Conservation (phyloP, 306 rosid genomes). For the Crotalaria pallida region DNA sequence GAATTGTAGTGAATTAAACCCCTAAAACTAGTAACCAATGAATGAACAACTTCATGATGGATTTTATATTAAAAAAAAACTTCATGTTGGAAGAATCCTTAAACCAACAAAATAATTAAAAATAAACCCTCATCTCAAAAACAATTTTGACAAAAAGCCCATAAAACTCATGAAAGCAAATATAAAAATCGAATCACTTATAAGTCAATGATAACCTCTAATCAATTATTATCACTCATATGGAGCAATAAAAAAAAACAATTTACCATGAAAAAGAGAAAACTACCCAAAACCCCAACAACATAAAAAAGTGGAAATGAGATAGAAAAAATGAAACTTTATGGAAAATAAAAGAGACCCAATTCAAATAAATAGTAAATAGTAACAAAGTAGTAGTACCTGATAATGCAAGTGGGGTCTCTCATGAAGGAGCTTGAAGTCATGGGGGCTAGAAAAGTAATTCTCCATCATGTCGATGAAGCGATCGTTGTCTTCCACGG, state of each 20-base stretch:
- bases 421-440: slow-evolving; percentile 70
- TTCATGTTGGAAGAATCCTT: background rate
- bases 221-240: background rate
- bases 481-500: slow-evolving; percentile 79
- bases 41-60: background rate
- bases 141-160: background rate
- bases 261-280: too few relatives aligned
- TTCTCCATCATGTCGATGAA: slow-evolving; percentile 93
- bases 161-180: background rate
- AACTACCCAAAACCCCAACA: background rate
- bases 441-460: slow-evolving; percentile 56
- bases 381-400: too few relatives aligned
- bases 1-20: background rate
- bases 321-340: background rate
- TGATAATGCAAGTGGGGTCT: slow-evolving; percentile 87
- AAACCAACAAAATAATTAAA: background rate
- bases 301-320: background rate
- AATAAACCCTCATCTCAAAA: background rate
- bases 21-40: background rate
- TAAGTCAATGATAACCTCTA: background rate
- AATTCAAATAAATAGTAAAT: too few relatives aligned
- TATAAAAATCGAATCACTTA: too few relatives aligned
- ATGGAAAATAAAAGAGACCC: background rate
- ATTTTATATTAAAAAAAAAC: too few relatives aligned
- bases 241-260: background rate